Evolutionary conservation across 2,329 filamentous ascomycete species (phyloP), one percentile per base, ranked within the genome.

Genomic region (Aspergillus versicolor): DNA sequence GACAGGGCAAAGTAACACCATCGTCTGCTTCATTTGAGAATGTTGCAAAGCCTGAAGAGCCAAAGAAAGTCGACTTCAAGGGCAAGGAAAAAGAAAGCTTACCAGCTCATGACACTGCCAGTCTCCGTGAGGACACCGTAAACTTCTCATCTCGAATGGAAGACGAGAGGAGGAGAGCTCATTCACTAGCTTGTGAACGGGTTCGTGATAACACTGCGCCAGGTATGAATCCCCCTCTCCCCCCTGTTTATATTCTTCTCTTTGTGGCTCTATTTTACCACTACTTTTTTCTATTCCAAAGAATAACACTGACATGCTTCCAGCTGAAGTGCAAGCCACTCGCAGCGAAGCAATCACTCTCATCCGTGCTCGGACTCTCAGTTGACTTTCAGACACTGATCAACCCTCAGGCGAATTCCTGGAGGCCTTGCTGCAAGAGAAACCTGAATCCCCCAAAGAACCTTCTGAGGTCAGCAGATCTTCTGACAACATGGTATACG

Each of bases 321-420:
- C 32, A 24, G 13, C 13, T 12, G 8, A 8, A 41, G 48, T 24
- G 13, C 27, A 50, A 40, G 58, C 57, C 27, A 48, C 49, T 30
- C 63, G 61, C 7, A 40, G 54, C 19, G 52, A 60, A 48, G 61
- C 57, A 6, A 59, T 65, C 21, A 44, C 47, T 32, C 51, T 64
- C 27, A 51, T 65, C 38, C 59, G 59, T 19, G 42, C 57, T 41
- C 45, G 58, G 30, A 62, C 63, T 15, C 22, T 51, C 32, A 50
- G 49, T 46, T 57, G 62, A 4, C 42, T 54, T 9, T 58, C 56
- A 44, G 34, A 48, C 9, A 17, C 27, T 8, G 54, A 52, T 3
- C 19, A 11, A 5, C 22, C 42, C 6, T 49, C 46, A 4, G 11
- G n/a, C 2, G 44, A 32, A 11, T 34, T 11, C 9, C n/a, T 47